Base-by-base conservation (phyloP, 176 grass and related monocot species). In the Tillandsia leiboldiana region DNA sequence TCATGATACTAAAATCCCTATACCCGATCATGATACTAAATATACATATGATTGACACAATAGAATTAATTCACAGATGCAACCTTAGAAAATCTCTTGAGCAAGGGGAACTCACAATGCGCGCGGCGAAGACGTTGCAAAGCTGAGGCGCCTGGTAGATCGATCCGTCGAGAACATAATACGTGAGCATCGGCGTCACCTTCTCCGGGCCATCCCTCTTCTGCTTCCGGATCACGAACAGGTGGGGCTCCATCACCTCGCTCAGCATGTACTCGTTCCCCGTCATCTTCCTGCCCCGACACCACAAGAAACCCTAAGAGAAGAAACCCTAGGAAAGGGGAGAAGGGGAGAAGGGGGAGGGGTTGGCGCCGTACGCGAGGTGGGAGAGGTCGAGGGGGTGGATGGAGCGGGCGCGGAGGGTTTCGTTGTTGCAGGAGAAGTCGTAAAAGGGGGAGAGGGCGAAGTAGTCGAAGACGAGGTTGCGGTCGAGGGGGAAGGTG, bases 101-200 rank as follows among this genome's bases (percentile, higher is more conserved):
- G 26, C 10, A 2, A 9, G 57, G 76, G 52, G 4, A 77, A 13
- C 75, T 85, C 81, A 97, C 94, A 5, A 97, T 92, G 73, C 89
- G 94, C 62, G 94, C 80, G 2, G 94, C 89, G 69, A 97, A 97
- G 66, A 97, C 89, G 70, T 76, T 92, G 76, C 89, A 79, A 42
- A 97, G 94, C 86, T 83, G 94, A n/a, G 94, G 94, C 56, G 94
- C 79, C 89, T 97, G 94, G 79, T 97, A 97, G 85, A 92, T 92
- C 58, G 89, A 97, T 0, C 94, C 94, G 13, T 97, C 94, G 5
- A 97, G 89, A 78, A 97, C 85, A 78, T 97, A 97, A 70, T 97
- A 97, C 5, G 79, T 51, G 48, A 97, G 94, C 86, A 97, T 76
- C 33, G 84, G 69, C 47, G 1, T 76, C 8, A 84, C 75, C 72